These are phyloP conservation scores for Nakazawaea peltata DNA, from an alignment of 805 yeast genomes.

Conservation along the genomic window DNA sequence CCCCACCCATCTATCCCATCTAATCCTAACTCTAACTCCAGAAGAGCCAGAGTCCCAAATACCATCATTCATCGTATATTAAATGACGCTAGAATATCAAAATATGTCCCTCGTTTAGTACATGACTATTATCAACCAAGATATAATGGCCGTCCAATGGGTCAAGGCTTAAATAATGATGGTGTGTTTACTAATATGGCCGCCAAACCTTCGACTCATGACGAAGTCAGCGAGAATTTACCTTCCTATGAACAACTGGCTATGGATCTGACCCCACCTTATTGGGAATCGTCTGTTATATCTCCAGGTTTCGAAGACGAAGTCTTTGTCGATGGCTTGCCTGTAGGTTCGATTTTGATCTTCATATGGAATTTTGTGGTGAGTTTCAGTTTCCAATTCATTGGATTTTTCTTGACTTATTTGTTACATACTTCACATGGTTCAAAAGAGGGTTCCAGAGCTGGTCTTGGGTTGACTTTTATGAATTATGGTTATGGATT, in stretches of 20 bases:
- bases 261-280: slow-evolving; percentile 89
- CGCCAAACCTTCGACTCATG: slow-evolving; percentile 72
- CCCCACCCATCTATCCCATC: not conserved
- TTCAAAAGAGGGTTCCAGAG: slow-evolving; percentile 89
- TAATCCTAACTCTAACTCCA: not conserved
- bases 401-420: slow-evolving; percentile 88
- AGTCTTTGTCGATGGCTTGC: slow-evolving; percentile 88
- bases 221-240: slow-evolving; percentile 44
- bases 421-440: slow-evolving; percentile 94
- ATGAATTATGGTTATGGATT: slow-evolving; percentile 59
- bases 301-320: slow-evolving; percentile 82
- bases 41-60: slow-evolving; percentile 1
- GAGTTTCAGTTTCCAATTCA: slow-evolving; percentile 85
- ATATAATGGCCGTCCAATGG: slow-evolving; percentile 9
- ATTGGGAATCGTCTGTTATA: slow-evolving; percentile 87
- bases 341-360: slow-evolving; percentile 88
- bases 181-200: slow-evolving; percentile 90
- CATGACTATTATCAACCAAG: slow-evolving; percentile 4
- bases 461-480: slow-evolving; percentile 84
- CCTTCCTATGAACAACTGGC: slow-evolving; percentile 96
- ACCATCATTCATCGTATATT: slow-evolving; percentile 8
- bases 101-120: slow-evolving; percentile 6
- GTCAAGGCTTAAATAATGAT: slow-evolving; percentile 44
- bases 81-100: slow-evolving; percentile 5
- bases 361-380: slow-evolving; percentile 87